phyloP scores from a whole-genome alignment of 176 grass and related monocot genomes.

The Rhipidocladum racemiflorum region DNA sequence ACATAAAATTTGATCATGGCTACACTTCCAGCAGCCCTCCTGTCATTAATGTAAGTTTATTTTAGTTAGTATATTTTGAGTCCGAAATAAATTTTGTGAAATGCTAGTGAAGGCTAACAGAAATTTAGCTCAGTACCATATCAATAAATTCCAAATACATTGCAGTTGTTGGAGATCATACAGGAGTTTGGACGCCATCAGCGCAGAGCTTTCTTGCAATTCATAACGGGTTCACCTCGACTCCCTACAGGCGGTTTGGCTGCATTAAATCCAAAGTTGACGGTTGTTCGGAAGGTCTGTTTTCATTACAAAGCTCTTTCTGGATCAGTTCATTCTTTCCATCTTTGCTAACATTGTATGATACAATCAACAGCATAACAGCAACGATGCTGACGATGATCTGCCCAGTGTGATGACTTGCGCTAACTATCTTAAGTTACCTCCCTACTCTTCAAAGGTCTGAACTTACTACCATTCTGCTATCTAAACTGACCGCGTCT shows the following conservation, averaged over 20 bases:
- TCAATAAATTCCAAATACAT: slow-evolving; percentile 15
- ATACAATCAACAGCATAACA: slow-evolving; percentile 63
- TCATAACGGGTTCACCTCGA: slow-evolving; percentile 88
- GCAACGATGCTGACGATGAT: slow-evolving; percentile 57
- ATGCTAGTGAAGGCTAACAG: not conserved
- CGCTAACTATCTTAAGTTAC: slow-evolving; percentile 95
- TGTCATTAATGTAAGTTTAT: slow-evolving; percentile 67
- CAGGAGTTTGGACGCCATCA: slow-evolving; percentile 67
- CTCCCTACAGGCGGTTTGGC: slow-evolving; percentile 89
- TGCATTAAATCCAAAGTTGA: slow-evolving; percentile 82
- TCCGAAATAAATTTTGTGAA: slow-evolving; percentile 14
- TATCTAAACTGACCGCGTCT: not conserved
- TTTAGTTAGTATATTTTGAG: slow-evolving; percentile 25
- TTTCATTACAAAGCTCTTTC: slow-evolving; percentile 13
- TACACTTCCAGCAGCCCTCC: slow-evolving; percentile 79
- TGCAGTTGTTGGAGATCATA: slow-evolving; percentile 89
- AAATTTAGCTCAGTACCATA: not conserved
- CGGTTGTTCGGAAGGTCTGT: slow-evolving; percentile 94
- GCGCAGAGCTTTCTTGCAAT: slow-evolving; percentile 93
- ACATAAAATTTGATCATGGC: slow-evolving; percentile 97
- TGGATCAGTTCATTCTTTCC: not conserved
- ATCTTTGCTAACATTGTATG: slow-evolving; percentile 25
- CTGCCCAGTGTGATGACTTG: slow-evolving; percentile 99
- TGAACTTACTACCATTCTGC: not conserved
- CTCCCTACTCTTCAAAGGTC: slow-evolving; percentile 93